Percentiles rank a stretch among this genome's conserved stretches.
Conservation (phyloP, 306 rosid species). For the Lagenaria siceraria region DNA sequence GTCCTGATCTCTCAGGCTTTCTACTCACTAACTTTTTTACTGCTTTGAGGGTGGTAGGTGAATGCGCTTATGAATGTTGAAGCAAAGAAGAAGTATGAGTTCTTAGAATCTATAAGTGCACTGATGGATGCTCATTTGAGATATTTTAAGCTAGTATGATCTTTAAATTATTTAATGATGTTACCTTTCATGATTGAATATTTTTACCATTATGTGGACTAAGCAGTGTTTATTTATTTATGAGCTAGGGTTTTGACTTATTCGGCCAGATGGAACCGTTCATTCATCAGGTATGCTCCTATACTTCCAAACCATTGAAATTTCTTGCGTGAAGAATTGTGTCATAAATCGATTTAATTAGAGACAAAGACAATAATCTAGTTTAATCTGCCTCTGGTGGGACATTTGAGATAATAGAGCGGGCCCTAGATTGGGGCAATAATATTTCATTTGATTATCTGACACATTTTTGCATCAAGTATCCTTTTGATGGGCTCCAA, state of each 20-base stretch:
- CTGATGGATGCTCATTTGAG: constrained; percentile 97
- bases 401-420: neutral
- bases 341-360: neutral
- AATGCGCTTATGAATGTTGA: constrained; percentile 79
- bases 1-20: neutral
- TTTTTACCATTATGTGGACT: constrained; percentile 12
- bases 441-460: neutral
- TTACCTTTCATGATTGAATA: constrained; percentile 12
- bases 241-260: constrained; percentile 72
- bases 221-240: constrained; percentile 14
- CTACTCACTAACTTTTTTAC: constrained; percentile 26
- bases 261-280: constrained; percentile 90
- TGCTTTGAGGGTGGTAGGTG: constrained; percentile 88
- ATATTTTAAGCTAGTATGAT: constrained; percentile 90
- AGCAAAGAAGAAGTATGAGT: constrained; percentile 88
- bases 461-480: neutral
- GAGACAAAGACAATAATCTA: neutral
- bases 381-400: neutral
- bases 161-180: constrained; percentile 10
- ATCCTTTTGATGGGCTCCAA: neutral
- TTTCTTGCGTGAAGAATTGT: constrained; percentile 1
- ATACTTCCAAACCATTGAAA: neutral
- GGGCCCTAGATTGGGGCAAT: neutral
- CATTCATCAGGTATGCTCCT: constrained; percentile 76
- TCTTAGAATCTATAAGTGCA: constrained; percentile 94